Evolutionary conservation across 1,139 yeast genomes (phyloP).

Genomic region (Kodamaea plutei): DNA sequence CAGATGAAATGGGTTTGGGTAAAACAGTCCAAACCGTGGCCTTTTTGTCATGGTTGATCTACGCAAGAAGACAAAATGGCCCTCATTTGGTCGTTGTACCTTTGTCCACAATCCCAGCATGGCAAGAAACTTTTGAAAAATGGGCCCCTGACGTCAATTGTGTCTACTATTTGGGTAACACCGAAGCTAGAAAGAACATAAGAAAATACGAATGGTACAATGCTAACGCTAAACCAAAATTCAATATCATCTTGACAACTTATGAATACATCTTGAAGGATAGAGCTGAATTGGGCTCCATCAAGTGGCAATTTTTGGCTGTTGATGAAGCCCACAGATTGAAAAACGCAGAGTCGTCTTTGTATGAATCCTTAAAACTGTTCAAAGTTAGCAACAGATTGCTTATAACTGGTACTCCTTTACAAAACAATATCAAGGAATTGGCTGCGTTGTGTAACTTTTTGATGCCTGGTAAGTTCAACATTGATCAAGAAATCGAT

Average conservation of each 20-base stretch:
- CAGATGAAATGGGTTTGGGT: constrained; percentile 99
- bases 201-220: constrained; percentile 82
- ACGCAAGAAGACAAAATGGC: constrained; percentile 93
- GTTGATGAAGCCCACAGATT: constrained; percentile 98
- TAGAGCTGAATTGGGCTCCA: constrained; percentile 67
- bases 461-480: constrained; percentile 90
- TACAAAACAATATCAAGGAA: constrained; percentile 93
- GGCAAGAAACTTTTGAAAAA: constrained; percentile 97
- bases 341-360: constrained; percentile 89
- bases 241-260: constrained; percentile 85
- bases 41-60: constrained; percentile 89
- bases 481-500: constrained; percentile 91
- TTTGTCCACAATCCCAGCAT: constrained; percentile 91
- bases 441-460: constrained; percentile 92
- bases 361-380: constrained; percentile 80
- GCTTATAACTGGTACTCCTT: constrained; percentile 95
- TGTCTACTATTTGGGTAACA: constrained; percentile 88
- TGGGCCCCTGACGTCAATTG: constrained; percentile 98
- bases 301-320: constrained; percentile 95
- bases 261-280: constrained; percentile 95
- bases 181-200: constrained; percentile 75
- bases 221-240: constrained; percentile 59
- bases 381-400: constrained; percentile 82
- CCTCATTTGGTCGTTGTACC: constrained; percentile 97
- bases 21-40: constrained; percentile 97